These are phyloP conservation scores for Melanomma pulvis-pyrius DNA, from an alignment of 495 filamentous ascomycete genomes.

Conservation along the genomic window DNA sequence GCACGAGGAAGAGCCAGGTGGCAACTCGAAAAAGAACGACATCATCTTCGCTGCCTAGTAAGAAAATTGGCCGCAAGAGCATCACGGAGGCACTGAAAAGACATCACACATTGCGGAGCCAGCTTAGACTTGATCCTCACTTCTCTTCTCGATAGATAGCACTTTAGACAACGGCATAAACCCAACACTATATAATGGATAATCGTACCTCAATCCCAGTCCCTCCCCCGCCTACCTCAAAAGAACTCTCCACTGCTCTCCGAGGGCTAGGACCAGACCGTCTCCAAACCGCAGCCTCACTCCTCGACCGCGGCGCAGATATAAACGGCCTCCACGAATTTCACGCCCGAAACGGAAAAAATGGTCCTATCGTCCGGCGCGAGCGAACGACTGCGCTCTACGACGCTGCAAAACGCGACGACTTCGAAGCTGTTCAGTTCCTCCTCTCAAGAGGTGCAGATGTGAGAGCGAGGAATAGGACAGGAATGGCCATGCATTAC, in stretches of 20 bases:
- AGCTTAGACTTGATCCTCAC: too few species aligned
- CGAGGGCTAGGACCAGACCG: not conserved
- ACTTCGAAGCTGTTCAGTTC: slow-evolving; percentile 13
- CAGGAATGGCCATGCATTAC: not conserved
- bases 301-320: slow-evolving; percentile 6
- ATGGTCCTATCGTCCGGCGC: not conserved
- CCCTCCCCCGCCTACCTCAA: not conserved
- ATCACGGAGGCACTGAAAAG: too few species aligned
- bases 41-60: too few species aligned
- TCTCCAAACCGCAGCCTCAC: not conserved
- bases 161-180: too few species aligned
- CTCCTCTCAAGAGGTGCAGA: slow-evolving; percentile 1
- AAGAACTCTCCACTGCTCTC: slow-evolving; percentile 2
- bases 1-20: too few species aligned
- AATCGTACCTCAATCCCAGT: too few species aligned
- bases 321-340: slow-evolving; percentile 7
- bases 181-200: too few species aligned
- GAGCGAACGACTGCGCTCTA: not conserved
- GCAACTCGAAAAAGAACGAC: too few species aligned
- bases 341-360: not conserved
- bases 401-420: slow-evolving; percentile 8
- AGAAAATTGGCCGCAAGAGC: too few species aligned
- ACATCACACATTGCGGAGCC: too few species aligned
- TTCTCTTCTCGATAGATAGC: too few species aligned
- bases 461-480: not conserved